These are phyloP conservation scores for Claviceps africana DNA, from an alignment of 2,329 filamentous ascomycete genomes.

Conservation along the genomic window DNA sequence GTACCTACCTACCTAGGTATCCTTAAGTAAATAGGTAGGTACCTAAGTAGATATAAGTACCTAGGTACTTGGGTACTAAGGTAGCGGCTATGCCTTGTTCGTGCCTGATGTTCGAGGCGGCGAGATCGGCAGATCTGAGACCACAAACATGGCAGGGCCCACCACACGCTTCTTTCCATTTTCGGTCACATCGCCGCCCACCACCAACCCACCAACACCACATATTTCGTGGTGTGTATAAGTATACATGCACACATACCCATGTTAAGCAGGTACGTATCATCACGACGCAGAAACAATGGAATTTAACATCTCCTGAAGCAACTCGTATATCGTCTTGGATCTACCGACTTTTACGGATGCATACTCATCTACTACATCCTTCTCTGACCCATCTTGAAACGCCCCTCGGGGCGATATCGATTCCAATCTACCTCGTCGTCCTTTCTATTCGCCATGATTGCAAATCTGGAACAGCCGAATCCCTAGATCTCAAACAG, in stretches of 20 bases:
- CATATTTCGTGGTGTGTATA: not conserved
- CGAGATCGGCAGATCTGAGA: not conserved
- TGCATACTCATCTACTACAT: not conserved
- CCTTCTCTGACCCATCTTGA: not conserved
- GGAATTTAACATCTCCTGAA: not conserved
- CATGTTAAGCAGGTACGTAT: not conserved
- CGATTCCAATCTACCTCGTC: not conserved
- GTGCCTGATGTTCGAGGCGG: not conserved
- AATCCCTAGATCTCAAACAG: too few species aligned
- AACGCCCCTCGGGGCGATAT: not conserved
- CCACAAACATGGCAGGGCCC: not conserved
- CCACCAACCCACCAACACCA: not conserved
- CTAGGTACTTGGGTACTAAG: too few species aligned
- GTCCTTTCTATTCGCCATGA: not conserved
- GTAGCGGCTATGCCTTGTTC: not conserved
- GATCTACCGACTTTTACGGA: not conserved
- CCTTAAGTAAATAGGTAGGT: too few species aligned
- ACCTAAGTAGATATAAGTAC: too few species aligned
- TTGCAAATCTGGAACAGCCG: not conserved
- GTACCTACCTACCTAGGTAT: too few species aligned
- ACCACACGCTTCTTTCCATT: not conserved
- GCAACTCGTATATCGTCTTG: not conserved
- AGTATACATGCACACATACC: too few species aligned
- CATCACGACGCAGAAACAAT: not conserved
- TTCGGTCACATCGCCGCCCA: not conserved